Conservation (phyloP, 208 protist genomes). For the Blechomonas ayalai region DNA sequence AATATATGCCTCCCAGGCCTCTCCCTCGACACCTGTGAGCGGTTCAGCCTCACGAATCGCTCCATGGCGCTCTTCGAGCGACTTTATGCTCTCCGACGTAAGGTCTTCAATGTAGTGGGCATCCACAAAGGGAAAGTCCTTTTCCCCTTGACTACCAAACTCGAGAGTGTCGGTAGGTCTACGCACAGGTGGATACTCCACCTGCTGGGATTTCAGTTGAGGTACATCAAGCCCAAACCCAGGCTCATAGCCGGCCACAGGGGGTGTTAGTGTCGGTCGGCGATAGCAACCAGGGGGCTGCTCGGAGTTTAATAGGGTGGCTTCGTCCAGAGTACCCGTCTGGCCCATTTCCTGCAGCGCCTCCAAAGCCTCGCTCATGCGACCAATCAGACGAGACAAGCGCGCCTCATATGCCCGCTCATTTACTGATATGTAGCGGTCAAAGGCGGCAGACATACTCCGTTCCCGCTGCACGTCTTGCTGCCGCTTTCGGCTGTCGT, state of each 20-base stretch:
- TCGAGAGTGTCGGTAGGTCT: slow-evolving; percentile 55
- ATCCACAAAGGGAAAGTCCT: slow-evolving; percentile 59
- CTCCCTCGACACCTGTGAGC: slow-evolving; percentile 74
- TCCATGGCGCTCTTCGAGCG: slow-evolving; percentile 52
- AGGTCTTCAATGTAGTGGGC: slow-evolving; percentile 53
- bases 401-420: slow-evolving; percentile 42
- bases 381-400: slow-evolving; percentile 26
- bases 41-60: slow-evolving; percentile 58
- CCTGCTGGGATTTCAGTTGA: slow-evolving; percentile 64
- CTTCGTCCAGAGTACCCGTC: slow-evolving; percentile 46
- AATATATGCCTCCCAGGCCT: slow-evolving; percentile 79
- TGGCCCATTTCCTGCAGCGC: slow-evolving; percentile 47
- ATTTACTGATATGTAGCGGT: slow-evolving; percentile 51
- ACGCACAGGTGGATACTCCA: slow-evolving; percentile 58
- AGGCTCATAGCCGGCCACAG: slow-evolving; percentile 71
- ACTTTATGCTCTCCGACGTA: slow-evolving; percentile 14
- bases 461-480: slow-evolving; percentile 69
- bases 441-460: slow-evolving; percentile 49
- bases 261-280: slow-evolving; percentile 71
- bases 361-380: slow-evolving; percentile 70
- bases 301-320: slow-evolving; percentile 57
- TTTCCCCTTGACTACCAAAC: slow-evolving; percentile 8
- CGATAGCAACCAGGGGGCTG: slow-evolving; percentile 65
- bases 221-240: slow-evolving; percentile 83
- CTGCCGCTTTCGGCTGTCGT: slow-evolving; percentile 72